A percentile compares a stretch with the other conserved stretches of the same genome.
Evolutionary conservation across 2,329 filamentous ascomycete genomes (phyloP).

Genomic region (Xylaria multiplex): DNA sequence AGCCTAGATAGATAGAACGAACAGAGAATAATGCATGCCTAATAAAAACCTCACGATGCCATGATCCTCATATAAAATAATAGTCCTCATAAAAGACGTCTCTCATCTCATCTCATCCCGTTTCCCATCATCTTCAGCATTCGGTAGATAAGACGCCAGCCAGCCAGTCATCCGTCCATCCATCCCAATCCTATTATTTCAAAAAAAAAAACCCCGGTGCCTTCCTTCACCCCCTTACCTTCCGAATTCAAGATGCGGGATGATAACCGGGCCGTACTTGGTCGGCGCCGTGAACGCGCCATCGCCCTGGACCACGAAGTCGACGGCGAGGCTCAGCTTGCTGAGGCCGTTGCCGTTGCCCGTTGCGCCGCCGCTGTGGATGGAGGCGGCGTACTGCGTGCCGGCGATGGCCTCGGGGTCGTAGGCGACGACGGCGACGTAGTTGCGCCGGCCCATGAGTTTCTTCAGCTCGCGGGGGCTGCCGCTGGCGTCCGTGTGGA

Average conservation of each 20-base stretch:
- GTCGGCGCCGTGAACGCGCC: constrained; percentile 82
- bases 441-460: constrained; percentile 93
- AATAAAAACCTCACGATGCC: neutral
- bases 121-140: neutral
- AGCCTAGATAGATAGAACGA: neutral
- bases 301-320: constrained; percentile 97
- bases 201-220: no score
- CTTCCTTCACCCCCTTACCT: constrained; percentile 52
- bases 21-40: no score
- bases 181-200: neutral
- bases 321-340: constrained; percentile 87
- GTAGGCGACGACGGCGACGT: constrained; percentile 91
- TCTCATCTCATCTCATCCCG: neutral
- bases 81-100: constrained; percentile 3
- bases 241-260: constrained; percentile 85
- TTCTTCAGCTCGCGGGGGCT: constrained; percentile 83
- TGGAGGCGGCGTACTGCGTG: constrained; percentile 46
- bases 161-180: no score
- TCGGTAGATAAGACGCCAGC: neutral
- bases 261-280: constrained; percentile 96
- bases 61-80: neutral
- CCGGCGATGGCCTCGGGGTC: constrained; percentile 78
- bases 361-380: constrained; percentile 33
- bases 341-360: constrained; percentile 58
- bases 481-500: constrained; percentile 93